These are phyloP conservation scores for Ustilago loliicola DNA, from an alignment of 1,284 basidiomycete genomes.

Conservation along the genomic window DNA sequence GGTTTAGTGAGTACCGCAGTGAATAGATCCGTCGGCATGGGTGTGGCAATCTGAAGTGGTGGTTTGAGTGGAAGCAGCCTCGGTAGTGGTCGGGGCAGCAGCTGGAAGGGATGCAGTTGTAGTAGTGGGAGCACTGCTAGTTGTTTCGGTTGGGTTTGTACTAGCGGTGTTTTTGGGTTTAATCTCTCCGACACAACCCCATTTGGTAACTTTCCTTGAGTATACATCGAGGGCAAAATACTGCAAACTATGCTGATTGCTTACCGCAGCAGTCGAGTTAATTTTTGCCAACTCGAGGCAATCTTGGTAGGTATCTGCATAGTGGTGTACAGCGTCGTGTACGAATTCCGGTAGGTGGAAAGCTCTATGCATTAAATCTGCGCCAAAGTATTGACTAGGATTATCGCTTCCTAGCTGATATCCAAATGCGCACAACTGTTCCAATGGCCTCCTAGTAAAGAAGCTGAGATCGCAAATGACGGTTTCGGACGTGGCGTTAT, in stretches of 20 bases:
- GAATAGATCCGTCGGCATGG: slow-evolving; percentile 43
- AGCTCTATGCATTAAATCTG: slow-evolving; percentile 71
- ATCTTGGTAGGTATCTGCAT: slow-evolving; percentile 68
- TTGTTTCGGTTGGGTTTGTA: slow-evolving; percentile 1
- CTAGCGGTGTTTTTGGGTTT: background rate
- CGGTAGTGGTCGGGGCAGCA: no score
- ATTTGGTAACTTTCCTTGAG: slow-evolving; percentile 68
- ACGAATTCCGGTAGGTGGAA: slow-evolving; percentile 71
- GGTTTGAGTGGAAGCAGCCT: background rate
- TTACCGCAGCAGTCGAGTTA: slow-evolving; percentile 67
- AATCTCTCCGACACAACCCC: slow-evolving; percentile 51
- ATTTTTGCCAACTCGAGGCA: slow-evolving; percentile 70
- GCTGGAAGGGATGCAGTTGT: no score
- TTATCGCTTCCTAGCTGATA: slow-evolving; percentile 67
- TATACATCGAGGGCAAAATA: slow-evolving; percentile 71
- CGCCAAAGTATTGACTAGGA: slow-evolving; percentile 67
- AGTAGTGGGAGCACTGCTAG: background rate
- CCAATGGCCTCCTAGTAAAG: slow-evolving; percentile 38
- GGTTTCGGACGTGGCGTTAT: slow-evolving; percentile 72
- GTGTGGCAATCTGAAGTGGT: slow-evolving; percentile 40
- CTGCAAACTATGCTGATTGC: slow-evolving; percentile 71
- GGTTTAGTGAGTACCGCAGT: slow-evolving; percentile 44
- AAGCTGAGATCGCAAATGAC: slow-evolving; percentile 67
- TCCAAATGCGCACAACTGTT: slow-evolving; percentile 68
- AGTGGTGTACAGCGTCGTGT: slow-evolving; percentile 69